Evolutionary conservation across 1,284 basidiomycete genomes (phyloP).

Genomic region (Moesziomyces globuligerus): DNA sequence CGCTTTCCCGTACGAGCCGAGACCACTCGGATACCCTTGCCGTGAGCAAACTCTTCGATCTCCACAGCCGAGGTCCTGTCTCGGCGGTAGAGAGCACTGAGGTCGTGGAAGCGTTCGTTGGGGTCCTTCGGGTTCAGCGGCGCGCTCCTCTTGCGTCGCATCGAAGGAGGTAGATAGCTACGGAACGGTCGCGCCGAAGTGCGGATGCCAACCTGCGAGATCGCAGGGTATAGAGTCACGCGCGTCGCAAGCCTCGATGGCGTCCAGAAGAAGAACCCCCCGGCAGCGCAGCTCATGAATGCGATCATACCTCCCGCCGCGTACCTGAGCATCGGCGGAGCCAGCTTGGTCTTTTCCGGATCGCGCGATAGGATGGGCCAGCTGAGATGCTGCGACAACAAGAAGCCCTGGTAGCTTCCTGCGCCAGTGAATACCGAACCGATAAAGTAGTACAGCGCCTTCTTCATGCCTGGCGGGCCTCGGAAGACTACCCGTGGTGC

Average conservation of each 20-base stretch:
- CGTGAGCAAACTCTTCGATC: constrained; percentile 30
- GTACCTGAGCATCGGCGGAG: constrained; percentile 34
- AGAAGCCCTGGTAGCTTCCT: constrained; percentile 42
- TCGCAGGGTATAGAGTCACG: constrained; percentile 46
- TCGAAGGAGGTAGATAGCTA: constrained; percentile 24
- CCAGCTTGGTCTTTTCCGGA: constrained; percentile 38
- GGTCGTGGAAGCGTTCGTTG: constrained; percentile 28
- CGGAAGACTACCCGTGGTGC: constrained; percentile 39
- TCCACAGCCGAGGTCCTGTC: constrained; percentile 39
- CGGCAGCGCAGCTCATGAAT: constrained; percentile 22
- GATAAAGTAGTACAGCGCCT: constrained; percentile 42
- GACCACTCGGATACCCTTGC: constrained; percentile 25
- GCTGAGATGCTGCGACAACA: constrained; percentile 46
- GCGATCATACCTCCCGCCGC: constrained; percentile 20
- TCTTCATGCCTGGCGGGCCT: constrained; percentile 48
- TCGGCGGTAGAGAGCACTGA: constrained; percentile 32
- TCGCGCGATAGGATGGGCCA: constrained; percentile 45
- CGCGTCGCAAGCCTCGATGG: constrained; percentile 46
- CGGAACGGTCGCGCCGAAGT: constrained; percentile 29
- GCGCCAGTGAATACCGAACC: constrained; percentile 45
- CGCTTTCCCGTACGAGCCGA: constrained; percentile 16
- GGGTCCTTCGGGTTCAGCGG: constrained; percentile 31
- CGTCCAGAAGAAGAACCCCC: constrained; percentile 47
- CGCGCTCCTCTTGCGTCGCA: constrained; percentile 22
- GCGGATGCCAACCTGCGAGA: constrained; percentile 31